phyloP scores from a whole-genome alignment of 139 green algal species.

The Trebouxia sp. region DNA sequence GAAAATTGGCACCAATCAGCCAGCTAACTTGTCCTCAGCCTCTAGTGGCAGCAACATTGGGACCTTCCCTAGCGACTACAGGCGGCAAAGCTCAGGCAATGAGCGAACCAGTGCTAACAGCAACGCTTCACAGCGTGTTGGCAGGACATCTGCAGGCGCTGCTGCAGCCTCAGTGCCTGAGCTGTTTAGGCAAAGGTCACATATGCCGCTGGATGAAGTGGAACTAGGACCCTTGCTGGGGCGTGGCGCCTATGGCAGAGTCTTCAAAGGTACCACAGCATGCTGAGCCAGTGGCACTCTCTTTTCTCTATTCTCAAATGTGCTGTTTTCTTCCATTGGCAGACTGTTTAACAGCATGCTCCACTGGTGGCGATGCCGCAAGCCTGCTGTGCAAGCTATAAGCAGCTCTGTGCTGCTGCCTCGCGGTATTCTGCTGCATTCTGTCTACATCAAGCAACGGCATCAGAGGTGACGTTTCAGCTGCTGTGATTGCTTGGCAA shows the following conservation, averaged over 20 bases:
- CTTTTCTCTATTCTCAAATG: too few species aligned
- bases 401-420: too few species aligned
- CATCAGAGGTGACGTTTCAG: too few species aligned
- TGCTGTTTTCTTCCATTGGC: too few species aligned
- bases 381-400: too few species aligned
- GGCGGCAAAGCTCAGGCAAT: slow-evolving; percentile 6
- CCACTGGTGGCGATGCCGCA: too few species aligned
- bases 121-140: not conserved
- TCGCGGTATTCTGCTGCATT: too few species aligned
- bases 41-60: not conserved
- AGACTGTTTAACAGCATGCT: too few species aligned
- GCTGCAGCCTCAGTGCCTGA: not conserved
- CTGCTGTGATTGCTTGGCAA: too few species aligned
- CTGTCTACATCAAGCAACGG: too few species aligned
- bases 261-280: slow-evolving; percentile 52
- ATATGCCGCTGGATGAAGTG: slow-evolving; percentile 35
- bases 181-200: slow-evolving; percentile 12
- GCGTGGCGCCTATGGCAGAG: slow-evolving; percentile 44
- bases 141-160: not conserved
- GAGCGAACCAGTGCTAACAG: slow-evolving; percentile 5
- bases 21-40: not conserved
- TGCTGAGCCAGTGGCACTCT: too few species aligned
- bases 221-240: slow-evolving; percentile 48
- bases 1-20: not conserved
- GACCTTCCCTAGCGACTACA: too few species aligned